phyloP scores from a whole-genome alignment of 192 early-diverging fungal species.

The Anaeromyces robustus region DNA sequence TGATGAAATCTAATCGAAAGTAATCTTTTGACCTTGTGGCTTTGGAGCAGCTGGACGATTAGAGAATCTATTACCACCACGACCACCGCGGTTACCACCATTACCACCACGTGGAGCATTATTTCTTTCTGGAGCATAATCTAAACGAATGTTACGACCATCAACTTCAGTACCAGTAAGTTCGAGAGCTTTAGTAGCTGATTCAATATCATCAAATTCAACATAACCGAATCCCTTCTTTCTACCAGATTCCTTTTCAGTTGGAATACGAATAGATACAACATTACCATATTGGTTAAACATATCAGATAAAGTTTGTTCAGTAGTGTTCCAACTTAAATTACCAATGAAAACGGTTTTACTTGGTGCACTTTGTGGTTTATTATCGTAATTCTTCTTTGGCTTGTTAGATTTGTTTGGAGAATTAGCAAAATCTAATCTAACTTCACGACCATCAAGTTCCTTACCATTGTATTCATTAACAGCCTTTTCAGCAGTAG shows the following conservation, averaged over 20 bases:
- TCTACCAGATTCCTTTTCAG: conserved; percentile 53
- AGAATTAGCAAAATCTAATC: conserved; percentile 53
- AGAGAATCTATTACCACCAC: conserved; percentile 33
- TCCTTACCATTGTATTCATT: conserved; percentile 47
- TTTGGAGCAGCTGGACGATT: conserved; percentile 13
- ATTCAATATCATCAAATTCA: conserved; percentile 21
- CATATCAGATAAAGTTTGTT: conserved; percentile 37
- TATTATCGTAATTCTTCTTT: not conserved
- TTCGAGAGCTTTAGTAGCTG: conserved; percentile 40
- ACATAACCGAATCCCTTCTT: conserved; percentile 52
- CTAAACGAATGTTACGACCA: conserved; percentile 71
- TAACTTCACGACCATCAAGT: conserved; percentile 67
- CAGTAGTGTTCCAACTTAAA: conserved; percentile 46
- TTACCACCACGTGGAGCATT: conserved; percentile 1
- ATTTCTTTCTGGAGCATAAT: conserved; percentile 43
- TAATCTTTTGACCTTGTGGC: not conserved
- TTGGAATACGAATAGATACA: conserved; percentile 48
- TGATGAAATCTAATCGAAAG: no score
- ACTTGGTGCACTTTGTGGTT: conserved; percentile 19
- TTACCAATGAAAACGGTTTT: conserved; percentile 74
- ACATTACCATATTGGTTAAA: conserved; percentile 54
- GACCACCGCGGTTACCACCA: conserved; percentile 12
- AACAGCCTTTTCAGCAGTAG: conserved; percentile 52
- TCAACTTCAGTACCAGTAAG: conserved; percentile 62
- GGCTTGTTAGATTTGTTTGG: conserved; percentile 22